Conservation (phyloP, 2,329 filamentous ascomycete genomes). For the Botrytis fragariae region DNA sequence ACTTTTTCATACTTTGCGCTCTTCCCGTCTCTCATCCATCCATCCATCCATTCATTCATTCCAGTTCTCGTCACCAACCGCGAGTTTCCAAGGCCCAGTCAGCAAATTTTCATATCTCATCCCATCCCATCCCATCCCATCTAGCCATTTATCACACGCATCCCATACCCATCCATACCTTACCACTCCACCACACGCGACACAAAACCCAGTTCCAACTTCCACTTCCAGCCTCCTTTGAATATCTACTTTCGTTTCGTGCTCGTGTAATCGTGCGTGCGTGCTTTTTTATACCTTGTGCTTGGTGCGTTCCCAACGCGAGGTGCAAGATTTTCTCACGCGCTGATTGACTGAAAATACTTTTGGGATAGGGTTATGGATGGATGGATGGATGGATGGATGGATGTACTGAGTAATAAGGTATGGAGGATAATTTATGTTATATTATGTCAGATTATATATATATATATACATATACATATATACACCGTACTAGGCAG, state of each 20-base stretch:
- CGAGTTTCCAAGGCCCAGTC: neutral
- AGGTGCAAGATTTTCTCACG: neutral
- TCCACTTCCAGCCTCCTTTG: neutral
- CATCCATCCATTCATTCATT: neutral
- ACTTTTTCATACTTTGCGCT: neutral
- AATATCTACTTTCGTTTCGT: neutral
- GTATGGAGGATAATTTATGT: neutral
- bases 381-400: neutral
- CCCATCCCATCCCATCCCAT: neutral
- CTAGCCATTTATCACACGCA: neutral
- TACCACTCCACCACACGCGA: conserved; percentile 2
- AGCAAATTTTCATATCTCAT: conserved; percentile 3
- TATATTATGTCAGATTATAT: neutral
- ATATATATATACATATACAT: no score
- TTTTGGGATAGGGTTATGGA: neutral
- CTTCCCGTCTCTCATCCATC: neutral
- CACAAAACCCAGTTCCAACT: neutral
- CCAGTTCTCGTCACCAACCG: neutral
- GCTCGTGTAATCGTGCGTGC: neutral
- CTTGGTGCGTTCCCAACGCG: conserved; percentile 3
- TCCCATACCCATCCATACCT: neutral
- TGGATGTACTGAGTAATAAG: neutral
- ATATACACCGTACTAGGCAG: neutral
- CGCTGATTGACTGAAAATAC: neutral
- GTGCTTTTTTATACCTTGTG: neutral